Percentiles rank a stretch among this genome's conserved stretches.
Evolutionary conservation across 2,329 filamentous ascomycete species (phyloP).

Genomic region (Neofusicoccum sp.): DNA sequence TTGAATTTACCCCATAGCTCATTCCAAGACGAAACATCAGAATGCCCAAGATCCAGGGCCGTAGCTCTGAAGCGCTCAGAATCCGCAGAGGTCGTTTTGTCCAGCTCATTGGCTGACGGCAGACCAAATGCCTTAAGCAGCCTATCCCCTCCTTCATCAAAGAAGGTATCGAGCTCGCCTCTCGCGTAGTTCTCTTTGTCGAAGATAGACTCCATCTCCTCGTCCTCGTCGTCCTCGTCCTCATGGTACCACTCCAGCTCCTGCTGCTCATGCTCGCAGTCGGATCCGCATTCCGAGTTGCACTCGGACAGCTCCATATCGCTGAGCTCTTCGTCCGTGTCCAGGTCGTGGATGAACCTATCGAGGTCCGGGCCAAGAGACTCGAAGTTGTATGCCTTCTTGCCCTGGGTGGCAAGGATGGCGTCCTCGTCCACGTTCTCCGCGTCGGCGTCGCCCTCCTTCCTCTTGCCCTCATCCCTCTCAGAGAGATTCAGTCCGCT

Average conservation of each 20-base stretch:
- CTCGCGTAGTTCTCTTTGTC: no score
- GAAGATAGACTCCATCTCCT: background rate
- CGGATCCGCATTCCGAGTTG: background rate
- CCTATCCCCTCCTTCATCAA: background rate
- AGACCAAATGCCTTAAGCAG: background rate
- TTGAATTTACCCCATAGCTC: background rate
- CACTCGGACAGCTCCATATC: constrained; percentile 19
- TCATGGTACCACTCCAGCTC: background rate
- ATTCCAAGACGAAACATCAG: background rate
- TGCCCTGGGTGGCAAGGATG: background rate
- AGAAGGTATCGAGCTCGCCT: background rate
- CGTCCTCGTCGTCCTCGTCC: background rate
- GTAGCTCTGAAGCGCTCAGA: background rate
- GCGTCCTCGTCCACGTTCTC: background rate
- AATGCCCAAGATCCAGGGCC: background rate
- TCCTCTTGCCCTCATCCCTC: background rate
- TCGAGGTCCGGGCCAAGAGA: constrained; percentile 19
- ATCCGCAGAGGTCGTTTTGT: background rate
- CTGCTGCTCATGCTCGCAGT: background rate
- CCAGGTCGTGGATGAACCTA: constrained; percentile 24
- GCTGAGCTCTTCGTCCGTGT: constrained; percentile 29
- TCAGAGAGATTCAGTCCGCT: background rate
- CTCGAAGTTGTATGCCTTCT: constrained; percentile 23
- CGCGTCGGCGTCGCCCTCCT: background rate
- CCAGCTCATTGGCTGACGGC: background rate